Evolutionary conservation across 352 stramenopile genomes (phyloP), one percentile per base, ranked within the genome.

Genomic region (Phytophthora pisi): DNA sequence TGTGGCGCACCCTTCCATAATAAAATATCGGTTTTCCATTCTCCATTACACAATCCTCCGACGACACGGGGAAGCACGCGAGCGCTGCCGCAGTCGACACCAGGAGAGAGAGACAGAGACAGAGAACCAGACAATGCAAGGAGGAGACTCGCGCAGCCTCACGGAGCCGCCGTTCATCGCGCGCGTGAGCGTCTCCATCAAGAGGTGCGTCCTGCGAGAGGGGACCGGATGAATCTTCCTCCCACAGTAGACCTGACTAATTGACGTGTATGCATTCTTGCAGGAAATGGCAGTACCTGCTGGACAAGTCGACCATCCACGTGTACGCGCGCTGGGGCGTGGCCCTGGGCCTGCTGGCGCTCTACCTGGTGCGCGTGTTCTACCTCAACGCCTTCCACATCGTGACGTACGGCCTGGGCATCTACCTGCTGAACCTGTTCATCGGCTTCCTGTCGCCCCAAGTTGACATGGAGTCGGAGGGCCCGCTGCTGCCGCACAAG

Each of bases 401-500:
- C 71, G 93, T 99, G 23, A 99, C 98, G 0, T 99, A 99, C 75
- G 98, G 96, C 5, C 83, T 99, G 30, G 98, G 98, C 40, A 99
- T 99, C 67, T 99, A 98, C 78, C 80, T 99, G 51, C 81, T 99
- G 55, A 99, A 99, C 72, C 97, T 99, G 64, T 99, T 99, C 70
- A 99, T 99, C 76, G 97, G 97, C 4, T 99, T 99, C 75, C 74
- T 99, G 24, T 98, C 94, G 55, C 98, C 98, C n/a, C 88, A 99
- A 72, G 91, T 99, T 58, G 92, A 97, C 55, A 70, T 72, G 16
- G 91, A 98, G 54, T 90, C 82, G 43, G 92, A 98, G 16, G 94
- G 93, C 5, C 88, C 92, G 4, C 69, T 93, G 52, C 81, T 99
- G 28, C 96, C 97, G 13, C 97, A 90, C 54, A 95, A 95, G 45